These are phyloP conservation scores for Cryptococcus floricola DNA, from an alignment of 1,284 basidiomycete species.

Conservation along the genomic window DNA sequence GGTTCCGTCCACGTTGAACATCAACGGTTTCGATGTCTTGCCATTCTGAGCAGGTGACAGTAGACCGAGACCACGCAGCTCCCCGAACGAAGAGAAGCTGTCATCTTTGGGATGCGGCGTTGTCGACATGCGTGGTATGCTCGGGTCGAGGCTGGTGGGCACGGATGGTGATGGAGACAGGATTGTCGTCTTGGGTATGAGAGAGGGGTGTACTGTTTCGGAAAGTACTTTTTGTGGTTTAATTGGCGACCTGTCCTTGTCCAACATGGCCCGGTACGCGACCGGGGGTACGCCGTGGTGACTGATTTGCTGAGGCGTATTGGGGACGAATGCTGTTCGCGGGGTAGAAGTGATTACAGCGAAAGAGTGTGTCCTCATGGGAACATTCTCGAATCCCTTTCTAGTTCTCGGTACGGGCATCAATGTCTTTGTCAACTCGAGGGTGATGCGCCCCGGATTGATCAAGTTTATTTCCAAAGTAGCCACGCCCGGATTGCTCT, in stretches of 20 bases:
- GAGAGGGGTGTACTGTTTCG: not conserved
- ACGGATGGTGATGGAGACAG: not conserved
- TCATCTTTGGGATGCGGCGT: not conserved
- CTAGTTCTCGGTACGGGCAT: constrained; percentile 23
- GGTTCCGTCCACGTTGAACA: constrained; percentile 29
- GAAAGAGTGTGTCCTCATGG: constrained; percentile 26
- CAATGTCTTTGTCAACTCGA: constrained; percentile 34
- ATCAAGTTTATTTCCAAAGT: constrained; percentile 23
- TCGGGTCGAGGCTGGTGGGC: no score
- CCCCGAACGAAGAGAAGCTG: constrained; percentile 18
- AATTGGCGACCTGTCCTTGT: not conserved
- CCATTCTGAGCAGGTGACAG: constrained; percentile 2
- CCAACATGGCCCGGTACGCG: not conserved
- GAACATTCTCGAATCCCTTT: not conserved
- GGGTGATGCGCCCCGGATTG: constrained; percentile 14
- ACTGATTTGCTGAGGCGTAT: not conserved
- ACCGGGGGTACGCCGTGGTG: no score
- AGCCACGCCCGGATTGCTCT: not conserved
- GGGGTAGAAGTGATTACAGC: constrained; percentile 35
- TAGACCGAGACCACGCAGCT: constrained; percentile 12
- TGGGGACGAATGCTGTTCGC: constrained; percentile 12
- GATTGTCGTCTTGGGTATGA: not conserved
- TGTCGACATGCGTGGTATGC: not conserved
- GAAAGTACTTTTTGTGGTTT: not conserved
- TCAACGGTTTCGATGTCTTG: constrained; percentile 8